Evolutionary conservation across 2,329 filamentous ascomycete genomes (phyloP), one percentile per base, ranked within the genome.

Genomic region (Cordyceps fumosorosea): DNA sequence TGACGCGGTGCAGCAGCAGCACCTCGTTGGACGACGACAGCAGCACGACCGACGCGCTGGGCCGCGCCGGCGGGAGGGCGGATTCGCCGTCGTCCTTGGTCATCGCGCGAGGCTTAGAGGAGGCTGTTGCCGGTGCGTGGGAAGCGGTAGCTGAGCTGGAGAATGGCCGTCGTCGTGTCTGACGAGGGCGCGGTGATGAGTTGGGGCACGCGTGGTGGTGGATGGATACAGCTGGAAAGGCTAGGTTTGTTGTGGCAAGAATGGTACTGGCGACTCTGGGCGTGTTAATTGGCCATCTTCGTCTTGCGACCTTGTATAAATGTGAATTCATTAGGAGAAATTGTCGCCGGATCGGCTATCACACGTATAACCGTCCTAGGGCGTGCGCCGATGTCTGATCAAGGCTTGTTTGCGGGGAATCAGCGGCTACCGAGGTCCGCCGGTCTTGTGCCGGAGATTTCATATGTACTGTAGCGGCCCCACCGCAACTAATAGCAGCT

Each of bases 21-120:
- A 98, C 85, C 73, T 96, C 87, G 73, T 98, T 97, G 56, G 83
- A 81, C 0, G 92, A 89, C 0, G 95, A 97, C 54, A 99, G 80
- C 16, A 98, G 82, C 40, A 98, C 79, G 53, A 98, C 86, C 67
- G 91, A 96, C 14, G 87, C 83, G 72, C 87, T 90, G 2, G 89
- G 88, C 57, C 84, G 78, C 3, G 88, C 84, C 72, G n/a, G 71
- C 66, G 24, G 71, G 64, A 4, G 66, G 60, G 48, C 68, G 73
- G 62, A 29, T 29, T 42, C 37, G 37, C 37, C 18, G 16, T n/a
- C 69, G 12, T 64, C 64, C 53, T 65, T 61, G 1, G 66, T 48
- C 32, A 62, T 62, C n/a, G 18, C 50, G 55, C 3, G 14, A 1
- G 55, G 29, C 34, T 37, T 57, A 11, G 48, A 5, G 24, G 37